phyloP scores from a whole-genome alignment of 176 grass and related monocot species.

The Oryza glumipatula region DNA sequence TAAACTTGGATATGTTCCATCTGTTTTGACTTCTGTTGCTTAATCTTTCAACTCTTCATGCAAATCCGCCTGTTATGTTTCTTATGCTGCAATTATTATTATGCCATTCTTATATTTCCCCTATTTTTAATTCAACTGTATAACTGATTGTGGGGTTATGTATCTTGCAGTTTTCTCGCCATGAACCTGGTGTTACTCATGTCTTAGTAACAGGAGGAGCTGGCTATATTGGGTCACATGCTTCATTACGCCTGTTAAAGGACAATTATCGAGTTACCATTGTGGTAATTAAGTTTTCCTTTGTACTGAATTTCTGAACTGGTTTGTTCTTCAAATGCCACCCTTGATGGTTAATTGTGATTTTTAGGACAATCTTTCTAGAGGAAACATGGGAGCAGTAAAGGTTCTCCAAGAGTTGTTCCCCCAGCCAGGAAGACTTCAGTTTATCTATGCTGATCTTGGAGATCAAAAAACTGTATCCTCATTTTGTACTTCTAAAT shows the following conservation, averaged over 20 bases:
- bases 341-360: conserved; percentile 14
- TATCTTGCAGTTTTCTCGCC: conserved; percentile 71
- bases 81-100: conserved; percentile 2
- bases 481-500: conserved; percentile 45
- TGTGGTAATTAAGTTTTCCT: conserved; percentile 65
- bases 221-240: conserved; percentile 91
- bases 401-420: conserved; percentile 73
- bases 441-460: conserved; percentile 81
- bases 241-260: conserved; percentile 68
- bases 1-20: background rate
- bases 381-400: conserved; percentile 78
- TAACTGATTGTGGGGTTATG: conserved; percentile 18
- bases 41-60: conserved; percentile 23
- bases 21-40: background rate
- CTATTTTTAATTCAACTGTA: background rate
- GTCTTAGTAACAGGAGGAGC: conserved; percentile 83
- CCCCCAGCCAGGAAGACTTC: conserved; percentile 71
- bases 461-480: conserved; percentile 80
- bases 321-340: conserved; percentile 19
- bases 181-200: conserved; percentile 72
- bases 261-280: conserved; percentile 80
- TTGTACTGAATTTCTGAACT: conserved; percentile 25
- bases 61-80: background rate
- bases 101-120: conserved; percentile 17
- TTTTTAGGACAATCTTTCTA: conserved; percentile 80